Evolutionary conservation across 2,329 filamentous ascomycete species (phyloP).

Genomic region (Colletotrichum caudatum): DNA sequence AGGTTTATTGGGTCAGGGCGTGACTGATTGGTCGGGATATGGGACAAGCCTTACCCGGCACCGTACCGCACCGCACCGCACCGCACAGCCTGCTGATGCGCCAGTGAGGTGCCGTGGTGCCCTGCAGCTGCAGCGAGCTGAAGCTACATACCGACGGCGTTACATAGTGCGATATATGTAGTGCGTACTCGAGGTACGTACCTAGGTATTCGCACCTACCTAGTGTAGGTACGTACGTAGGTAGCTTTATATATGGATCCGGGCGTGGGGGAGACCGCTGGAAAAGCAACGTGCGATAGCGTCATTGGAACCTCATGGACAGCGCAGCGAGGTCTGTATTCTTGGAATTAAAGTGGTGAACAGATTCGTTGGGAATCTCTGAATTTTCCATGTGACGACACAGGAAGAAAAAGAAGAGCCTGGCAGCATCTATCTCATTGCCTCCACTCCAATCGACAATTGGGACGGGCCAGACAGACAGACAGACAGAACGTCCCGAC

Average conservation of each 20-base stretch:
- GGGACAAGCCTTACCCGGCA: conserved; percentile 11
- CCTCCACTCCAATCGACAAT: neutral
- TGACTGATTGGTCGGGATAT: conserved; percentile 4
- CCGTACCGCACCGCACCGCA: neutral
- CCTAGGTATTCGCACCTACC: too few relatives aligned
- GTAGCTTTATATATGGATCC: conserved; percentile 2
- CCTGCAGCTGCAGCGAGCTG: conserved; percentile 1
- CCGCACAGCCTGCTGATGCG: neutral
- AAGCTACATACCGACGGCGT: neutral
- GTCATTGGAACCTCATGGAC: conserved; percentile 30
- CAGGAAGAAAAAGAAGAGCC: conserved; percentile 1
- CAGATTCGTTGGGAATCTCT: neutral
- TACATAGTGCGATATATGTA: too few relatives aligned
- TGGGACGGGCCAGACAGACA: neutral
- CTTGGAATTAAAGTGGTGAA: conserved; percentile 25
- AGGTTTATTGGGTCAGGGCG: neutral
- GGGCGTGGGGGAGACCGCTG: conserved; percentile 23
- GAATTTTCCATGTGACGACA: conserved; percentile 19
- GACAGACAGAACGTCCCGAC: neutral
- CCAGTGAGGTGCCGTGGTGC: conserved; percentile 14
- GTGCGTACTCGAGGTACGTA: too few relatives aligned
- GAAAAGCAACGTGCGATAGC: conserved; percentile 35
- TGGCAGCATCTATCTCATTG: neutral
- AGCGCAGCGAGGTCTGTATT: conserved; percentile 7
- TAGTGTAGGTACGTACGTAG: neutral